Percentiles rank a stretch among this genome's conserved stretches.
These are phyloP conservation scores for Suhomyces xylopsoci DNA, from an alignment of 805 yeast genomes.

Conservation along the genomic window DNA sequence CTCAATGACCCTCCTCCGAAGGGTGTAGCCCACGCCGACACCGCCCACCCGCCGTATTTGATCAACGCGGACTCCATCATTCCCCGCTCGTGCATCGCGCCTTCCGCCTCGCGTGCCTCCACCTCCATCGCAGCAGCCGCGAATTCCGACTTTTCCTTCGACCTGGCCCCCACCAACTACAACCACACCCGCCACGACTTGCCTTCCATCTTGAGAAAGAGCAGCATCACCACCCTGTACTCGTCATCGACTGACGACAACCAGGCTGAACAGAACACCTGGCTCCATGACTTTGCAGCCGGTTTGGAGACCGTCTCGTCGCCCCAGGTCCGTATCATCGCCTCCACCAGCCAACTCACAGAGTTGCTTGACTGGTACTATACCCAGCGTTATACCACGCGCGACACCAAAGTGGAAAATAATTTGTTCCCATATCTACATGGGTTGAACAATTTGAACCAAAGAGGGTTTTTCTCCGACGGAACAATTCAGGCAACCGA, in stretches of 20 bases:
- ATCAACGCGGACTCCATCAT: constrained; percentile 9
- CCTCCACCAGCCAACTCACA: constrained; percentile 5
- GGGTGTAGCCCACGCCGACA: neutral
- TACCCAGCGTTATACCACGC: constrained; percentile 1
- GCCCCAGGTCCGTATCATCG: constrained; percentile 7
- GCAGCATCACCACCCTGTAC: constrained; percentile 1
- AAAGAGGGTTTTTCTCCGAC: constrained; percentile 23
- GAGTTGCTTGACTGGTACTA: constrained; percentile 10
- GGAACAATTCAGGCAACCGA: constrained; percentile 9
- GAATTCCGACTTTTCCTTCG: neutral
- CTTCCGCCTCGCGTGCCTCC: constrained; percentile 8
- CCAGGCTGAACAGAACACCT: neutral
- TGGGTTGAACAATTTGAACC: constrained; percentile 25
- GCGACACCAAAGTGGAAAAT: neutral
- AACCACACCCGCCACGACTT: constrained; percentile 2
- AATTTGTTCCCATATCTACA: constrained; percentile 36
- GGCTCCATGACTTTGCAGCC: constrained; percentile 10
- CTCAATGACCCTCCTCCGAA: constrained; percentile 13
- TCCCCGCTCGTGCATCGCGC: constrained; percentile 13
- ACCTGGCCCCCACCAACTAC: neutral
- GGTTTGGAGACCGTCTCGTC: constrained; percentile 6
- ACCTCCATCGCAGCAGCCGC: constrained; percentile 1
- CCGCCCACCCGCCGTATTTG: constrained; percentile 1
- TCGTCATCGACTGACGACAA: neutral
- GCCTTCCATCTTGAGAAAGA: constrained; percentile 2